These are phyloP conservation scores for Phytophthora uliginosa DNA, from an alignment of 352 stramenopile species.

Conservation along the genomic window DNA sequence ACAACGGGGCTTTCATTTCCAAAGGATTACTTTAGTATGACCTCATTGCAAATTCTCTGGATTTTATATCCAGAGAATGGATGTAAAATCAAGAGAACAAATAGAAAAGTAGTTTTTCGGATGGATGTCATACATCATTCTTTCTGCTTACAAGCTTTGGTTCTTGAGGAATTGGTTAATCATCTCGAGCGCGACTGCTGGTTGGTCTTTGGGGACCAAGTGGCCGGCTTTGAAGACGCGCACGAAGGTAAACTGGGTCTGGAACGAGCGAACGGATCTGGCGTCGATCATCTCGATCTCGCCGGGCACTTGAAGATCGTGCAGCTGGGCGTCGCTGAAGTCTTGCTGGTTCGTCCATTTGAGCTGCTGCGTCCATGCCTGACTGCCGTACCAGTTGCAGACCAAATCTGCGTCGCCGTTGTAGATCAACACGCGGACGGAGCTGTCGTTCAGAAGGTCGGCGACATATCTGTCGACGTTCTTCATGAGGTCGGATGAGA, in stretches of 20 bases:
- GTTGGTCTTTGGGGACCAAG: constrained; percentile 64
- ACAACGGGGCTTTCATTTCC: no score
- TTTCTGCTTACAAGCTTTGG: constrained; percentile 33
- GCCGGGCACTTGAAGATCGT: constrained; percentile 16
- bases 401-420: constrained; percentile 50
- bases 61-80: no score
- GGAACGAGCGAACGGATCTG: constrained; percentile 39
- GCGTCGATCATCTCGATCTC: constrained; percentile 14
- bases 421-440: constrained; percentile 40
- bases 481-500: constrained; percentile 50
- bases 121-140: no score
- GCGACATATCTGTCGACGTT: constrained; percentile 32
- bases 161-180: constrained; percentile 68
- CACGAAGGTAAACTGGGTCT: constrained; percentile 54
- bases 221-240: constrained; percentile 63
- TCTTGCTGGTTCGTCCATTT: constrained; percentile 43
- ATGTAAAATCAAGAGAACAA: no score
- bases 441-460: constrained; percentile 30
- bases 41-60: no score
- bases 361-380: constrained; percentile 46
- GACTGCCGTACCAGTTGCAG: constrained; percentile 52
- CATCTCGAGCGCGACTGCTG: constrained; percentile 54
- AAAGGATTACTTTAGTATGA: no score
- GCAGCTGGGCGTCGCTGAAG: constrained; percentile 28
- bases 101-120: no score